Base-by-base conservation (phyloP, 2,329 filamentous ascomycete species). In the Aspergillus sp. region DNA sequence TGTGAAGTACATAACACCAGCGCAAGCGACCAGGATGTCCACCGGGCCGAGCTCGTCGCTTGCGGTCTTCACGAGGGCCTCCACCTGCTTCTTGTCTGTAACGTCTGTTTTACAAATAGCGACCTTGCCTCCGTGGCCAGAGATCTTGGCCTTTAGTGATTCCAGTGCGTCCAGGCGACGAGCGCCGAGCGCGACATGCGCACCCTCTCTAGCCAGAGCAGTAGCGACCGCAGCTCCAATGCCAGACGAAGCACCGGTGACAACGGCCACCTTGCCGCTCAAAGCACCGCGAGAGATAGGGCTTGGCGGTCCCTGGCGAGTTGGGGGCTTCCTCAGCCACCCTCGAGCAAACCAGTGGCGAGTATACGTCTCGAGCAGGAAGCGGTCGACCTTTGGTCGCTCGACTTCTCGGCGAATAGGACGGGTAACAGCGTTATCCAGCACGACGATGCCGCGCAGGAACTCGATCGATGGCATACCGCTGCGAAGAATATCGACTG, bases 1-100 rank as follows among this genome's bases (percentile, higher is more conserved):
- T 55, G 90, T 93, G 75, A 87, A 93, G 77, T 93, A 93, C 90
- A 93, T 93, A 70, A 93, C 90, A 37, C 90, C 90, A 0, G 90
- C 90, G 68, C 89, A 91, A 41, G 86, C 86, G 50, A 93, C 85
- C n/a, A 93, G 82, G 52, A 93, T 90, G 70, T 93, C 90, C 45
- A 93, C 80, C 0, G 87, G 84, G 0, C 90, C 90, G 0, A 93
- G 85, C 64, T 86, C 78, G 46, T 83, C 80, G 24, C 78, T 78
- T 1, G 88, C 80, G 0, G 82, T 79, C 3, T 76, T 73, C 60
- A 93, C 79, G 3, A 93, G 84, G 0, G 82, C 80, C 64, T 89
- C 84, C 5, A 92, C 88, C 65, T 92, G 82, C 4, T 75, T 72
- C 60, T 80, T 82, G 66, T 86, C 80, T 0, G 89, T 91, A 15